phyloP scores from a whole-genome alignment of 2,329 filamentous ascomycete genomes.

The Botrytis porri region DNA sequence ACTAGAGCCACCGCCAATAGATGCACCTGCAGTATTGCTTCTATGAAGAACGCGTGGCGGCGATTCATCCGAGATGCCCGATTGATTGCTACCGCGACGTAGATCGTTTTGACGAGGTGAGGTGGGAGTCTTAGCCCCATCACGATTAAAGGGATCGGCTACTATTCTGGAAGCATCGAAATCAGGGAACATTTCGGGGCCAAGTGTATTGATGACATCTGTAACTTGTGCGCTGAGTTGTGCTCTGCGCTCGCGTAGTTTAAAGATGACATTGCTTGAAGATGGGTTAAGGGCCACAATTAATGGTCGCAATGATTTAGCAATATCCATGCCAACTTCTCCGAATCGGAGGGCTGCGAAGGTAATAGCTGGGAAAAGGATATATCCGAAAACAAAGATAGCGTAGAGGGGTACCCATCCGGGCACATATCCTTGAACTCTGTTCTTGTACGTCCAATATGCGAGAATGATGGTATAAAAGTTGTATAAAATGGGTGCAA shows the following conservation, averaged over 20 bases:
- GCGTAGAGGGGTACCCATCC: slow-evolving; percentile 76
- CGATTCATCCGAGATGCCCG: slow-evolving; percentile 38
- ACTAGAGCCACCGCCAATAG: slow-evolving; percentile 34
- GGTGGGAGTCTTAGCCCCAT: slow-evolving; percentile 27
- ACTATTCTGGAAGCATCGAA: slow-evolving; percentile 77
- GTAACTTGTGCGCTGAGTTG: slow-evolving; percentile 80
- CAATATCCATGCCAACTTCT: slow-evolving; percentile 97
- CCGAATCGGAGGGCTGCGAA: slow-evolving; percentile 93
- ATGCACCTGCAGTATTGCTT: slow-evolving; percentile 27
- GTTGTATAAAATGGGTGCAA: slow-evolving; percentile 79
- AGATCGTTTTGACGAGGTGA: slow-evolving; percentile 29
- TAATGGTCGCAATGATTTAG: slow-evolving; percentile 89
- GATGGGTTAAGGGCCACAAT: slow-evolving; percentile 80
- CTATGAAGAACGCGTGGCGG: slow-evolving; percentile 35
- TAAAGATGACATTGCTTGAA: slow-evolving; percentile 78
- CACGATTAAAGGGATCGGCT: slow-evolving; percentile 47
- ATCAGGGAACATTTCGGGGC: slow-evolving; percentile 95
- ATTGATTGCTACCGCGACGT: slow-evolving; percentile 49
- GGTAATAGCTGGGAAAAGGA: slow-evolving; percentile 82
- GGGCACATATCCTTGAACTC: slow-evolving; percentile 78
- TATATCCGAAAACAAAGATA: slow-evolving; percentile 70
- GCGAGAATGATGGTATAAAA: slow-evolving; percentile 74
- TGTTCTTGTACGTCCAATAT: slow-evolving; percentile 75
- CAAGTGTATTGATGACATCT: slow-evolving; percentile 88
- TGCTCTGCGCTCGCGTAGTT: slow-evolving; percentile 68